These are phyloP conservation scores for Epichloe uncinata DNA, from an alignment of 2,329 filamentous ascomycete genomes.

Conservation along the genomic window DNA sequence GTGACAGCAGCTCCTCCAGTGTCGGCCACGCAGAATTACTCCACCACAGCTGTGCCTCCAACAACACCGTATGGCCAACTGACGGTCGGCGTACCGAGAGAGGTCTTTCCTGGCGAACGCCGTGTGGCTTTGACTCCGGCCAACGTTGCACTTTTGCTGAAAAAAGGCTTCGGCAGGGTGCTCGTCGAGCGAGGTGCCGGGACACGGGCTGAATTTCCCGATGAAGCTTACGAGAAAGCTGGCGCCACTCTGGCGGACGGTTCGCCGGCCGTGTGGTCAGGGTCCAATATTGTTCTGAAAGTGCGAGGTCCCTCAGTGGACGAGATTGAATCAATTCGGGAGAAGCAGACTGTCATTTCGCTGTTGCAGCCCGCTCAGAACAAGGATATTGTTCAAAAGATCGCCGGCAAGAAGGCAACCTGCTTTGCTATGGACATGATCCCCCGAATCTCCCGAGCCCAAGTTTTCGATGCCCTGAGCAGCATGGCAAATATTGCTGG, in stretches of 20 bases:
- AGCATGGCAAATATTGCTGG: constrained; percentile 93
- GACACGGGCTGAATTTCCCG: constrained; percentile 59
- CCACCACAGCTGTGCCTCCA: constrained; percentile 25
- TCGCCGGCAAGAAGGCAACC: constrained; percentile 58
- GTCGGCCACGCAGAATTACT: constrained; percentile 20
- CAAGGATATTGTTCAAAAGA: constrained; percentile 56
- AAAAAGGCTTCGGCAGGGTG: constrained; percentile 76
- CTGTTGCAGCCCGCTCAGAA: constrained; percentile 78
- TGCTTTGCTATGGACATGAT: constrained; percentile 89
- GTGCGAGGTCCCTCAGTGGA: constrained; percentile 60
- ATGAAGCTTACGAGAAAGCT: constrained; percentile 62
- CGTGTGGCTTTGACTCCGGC: constrained; percentile 76
- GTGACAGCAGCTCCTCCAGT: constrained; percentile 12
- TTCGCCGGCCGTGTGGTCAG: constrained; percentile 53
- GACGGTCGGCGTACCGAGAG: constrained; percentile 65
- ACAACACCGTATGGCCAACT: constrained; percentile 56
- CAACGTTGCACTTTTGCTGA: constrained; percentile 68
- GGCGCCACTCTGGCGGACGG: constrained; percentile 65
- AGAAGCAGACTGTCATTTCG: constrained; percentile 64
- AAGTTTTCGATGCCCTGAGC: constrained; percentile 77
- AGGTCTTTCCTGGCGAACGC: constrained; percentile 66
- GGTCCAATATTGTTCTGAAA: constrained; percentile 71
- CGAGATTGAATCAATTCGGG: constrained; percentile 55
- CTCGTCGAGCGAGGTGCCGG: constrained; percentile 75
- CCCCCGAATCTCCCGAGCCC: constrained; percentile 76